Base-by-base conservation (phyloP, 352 stramenopile genomes). In the Phytophthora nicotianae region DNA sequence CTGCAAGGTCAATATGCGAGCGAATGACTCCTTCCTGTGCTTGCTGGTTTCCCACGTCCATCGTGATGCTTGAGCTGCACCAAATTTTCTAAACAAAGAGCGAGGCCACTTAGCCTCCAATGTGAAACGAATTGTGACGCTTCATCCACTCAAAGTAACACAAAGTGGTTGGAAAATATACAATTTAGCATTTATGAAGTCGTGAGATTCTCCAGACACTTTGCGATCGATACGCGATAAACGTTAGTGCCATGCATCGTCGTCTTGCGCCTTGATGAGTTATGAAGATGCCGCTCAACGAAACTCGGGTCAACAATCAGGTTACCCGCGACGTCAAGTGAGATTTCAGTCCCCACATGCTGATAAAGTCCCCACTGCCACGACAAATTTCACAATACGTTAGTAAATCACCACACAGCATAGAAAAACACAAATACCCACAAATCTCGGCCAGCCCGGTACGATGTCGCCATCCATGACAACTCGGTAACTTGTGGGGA, bases 391-490 rank as follows among this genome's bases (percentile, higher is more conserved):
- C 50, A 24, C 16, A 60, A 26, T 46, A 40, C 14, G 19, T 63
- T 27, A 63, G 45, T 57, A 29, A 38, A 52, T 42, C 21, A 9
- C 20, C 17, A 2, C 20, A 48, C 16, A 58, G 10, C 11, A 58
- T 5, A 61, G 16, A 3, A 62, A 57, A 3, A 16, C 14, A 43
- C 2, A 14, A 9, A 55, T 50, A 88, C 82, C 19, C 74, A 91
- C 82, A 69, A 91, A 89, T 66, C 71, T 79, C 17, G 86, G 86
- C 19, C 91, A 77, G 1, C 81, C 82, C 1, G 84, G 76, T 3
- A 93, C 84, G n/a, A 93, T 81, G 43, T 95, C 86, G 11, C 84
- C 84, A 37, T 95, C 86, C 72, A 91, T 88, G 20, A 91, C 86
- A 42, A 93, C 81, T 46, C 86, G 82, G 50, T 91, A 95, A 58